Evolutionary conservation across 257 asterid genomes (phyloP).

Genomic region (Anisodus acutangulus): DNA sequence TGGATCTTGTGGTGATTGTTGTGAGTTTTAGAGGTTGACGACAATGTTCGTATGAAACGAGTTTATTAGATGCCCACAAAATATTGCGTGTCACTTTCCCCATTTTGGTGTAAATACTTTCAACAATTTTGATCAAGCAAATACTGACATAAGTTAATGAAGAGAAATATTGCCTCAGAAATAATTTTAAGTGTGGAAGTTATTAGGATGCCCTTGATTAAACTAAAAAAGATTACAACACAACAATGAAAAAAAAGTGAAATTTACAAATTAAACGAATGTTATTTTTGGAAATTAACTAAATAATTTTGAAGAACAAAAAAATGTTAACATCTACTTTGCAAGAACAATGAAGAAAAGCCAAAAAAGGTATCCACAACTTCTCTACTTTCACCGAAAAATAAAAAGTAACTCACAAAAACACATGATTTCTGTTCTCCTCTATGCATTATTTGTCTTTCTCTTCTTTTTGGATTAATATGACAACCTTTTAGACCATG

Average conservation of each 20-base stretch:
- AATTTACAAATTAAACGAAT: neutral
- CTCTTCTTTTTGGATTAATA: neutral
- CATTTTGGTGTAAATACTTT: too few species aligned
- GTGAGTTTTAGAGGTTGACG: too few species aligned
- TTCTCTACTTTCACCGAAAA: neutral
- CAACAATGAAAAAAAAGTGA: neutral
- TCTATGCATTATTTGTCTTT: neutral
- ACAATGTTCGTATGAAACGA: too few species aligned
- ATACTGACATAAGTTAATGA: neutral
- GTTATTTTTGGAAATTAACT: neutral
- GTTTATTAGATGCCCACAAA: too few species aligned
- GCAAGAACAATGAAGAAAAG: neutral
- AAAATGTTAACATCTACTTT: neutral
- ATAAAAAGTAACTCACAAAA: constrained; percentile 12
- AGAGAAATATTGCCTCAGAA: neutral
- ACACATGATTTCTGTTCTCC: constrained; percentile 3
- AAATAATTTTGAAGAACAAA: neutral
- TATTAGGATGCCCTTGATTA: neutral
- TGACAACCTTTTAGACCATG: neutral
- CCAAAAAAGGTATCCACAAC: neutral
- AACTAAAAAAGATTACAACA: neutral
- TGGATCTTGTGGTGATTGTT: too few species aligned
- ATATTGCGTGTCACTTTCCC: too few species aligned
- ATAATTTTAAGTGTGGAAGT: neutral
- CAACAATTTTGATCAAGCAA: neutral